Percentiles rank a stretch among this genome's conserved stretches.
Evolutionary conservation across 768 basidiomycete genomes (phyloP).

Genomic region (Termitomyces sp.): DNA sequence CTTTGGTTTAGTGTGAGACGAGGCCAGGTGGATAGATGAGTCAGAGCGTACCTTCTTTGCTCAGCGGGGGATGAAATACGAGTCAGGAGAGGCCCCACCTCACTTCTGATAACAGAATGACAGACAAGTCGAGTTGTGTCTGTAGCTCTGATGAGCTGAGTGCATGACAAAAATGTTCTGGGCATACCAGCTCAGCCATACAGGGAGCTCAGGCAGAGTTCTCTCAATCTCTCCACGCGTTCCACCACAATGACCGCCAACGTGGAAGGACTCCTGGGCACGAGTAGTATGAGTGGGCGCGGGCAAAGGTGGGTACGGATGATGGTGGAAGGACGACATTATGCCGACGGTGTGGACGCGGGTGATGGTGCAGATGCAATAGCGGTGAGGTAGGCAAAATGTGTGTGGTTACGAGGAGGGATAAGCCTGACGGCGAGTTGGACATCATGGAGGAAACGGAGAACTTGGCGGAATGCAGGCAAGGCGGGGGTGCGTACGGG

Average conservation of each 20-base stretch:
- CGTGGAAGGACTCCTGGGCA: too few relatives aligned
- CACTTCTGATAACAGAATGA: constrained; percentile 58
- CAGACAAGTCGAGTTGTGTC: constrained; percentile 54
- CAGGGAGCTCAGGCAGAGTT: constrained; percentile 57
- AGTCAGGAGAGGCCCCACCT: constrained; percentile 75
- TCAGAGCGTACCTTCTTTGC: constrained; percentile 50
- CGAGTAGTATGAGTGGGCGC: too few relatives aligned
- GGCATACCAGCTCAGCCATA: constrained; percentile 65
- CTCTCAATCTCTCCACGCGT: constrained; percentile 61
- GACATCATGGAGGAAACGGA: too few relatives aligned
- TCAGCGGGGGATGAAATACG: constrained; percentile 52
- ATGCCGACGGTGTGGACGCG: too few relatives aligned
- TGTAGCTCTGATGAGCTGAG: constrained; percentile 20
- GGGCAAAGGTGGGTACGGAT: too few relatives aligned
- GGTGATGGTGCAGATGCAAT: too few relatives aligned
- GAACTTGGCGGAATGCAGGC: too few relatives aligned
- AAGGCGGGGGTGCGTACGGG: too few relatives aligned
- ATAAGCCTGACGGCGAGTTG: too few relatives aligned
- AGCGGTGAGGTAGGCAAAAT: too few relatives aligned
- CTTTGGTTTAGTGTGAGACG: constrained; percentile 13
- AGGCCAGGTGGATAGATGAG: background rate
- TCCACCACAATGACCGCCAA: constrained; percentile 66
- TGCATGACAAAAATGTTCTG: background rate
- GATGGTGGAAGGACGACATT: too few relatives aligned
- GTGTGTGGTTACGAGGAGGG: too few relatives aligned